Conservation (phyloP, 352 stramenopile genomes). For the Phytopythium boreale region DNA sequence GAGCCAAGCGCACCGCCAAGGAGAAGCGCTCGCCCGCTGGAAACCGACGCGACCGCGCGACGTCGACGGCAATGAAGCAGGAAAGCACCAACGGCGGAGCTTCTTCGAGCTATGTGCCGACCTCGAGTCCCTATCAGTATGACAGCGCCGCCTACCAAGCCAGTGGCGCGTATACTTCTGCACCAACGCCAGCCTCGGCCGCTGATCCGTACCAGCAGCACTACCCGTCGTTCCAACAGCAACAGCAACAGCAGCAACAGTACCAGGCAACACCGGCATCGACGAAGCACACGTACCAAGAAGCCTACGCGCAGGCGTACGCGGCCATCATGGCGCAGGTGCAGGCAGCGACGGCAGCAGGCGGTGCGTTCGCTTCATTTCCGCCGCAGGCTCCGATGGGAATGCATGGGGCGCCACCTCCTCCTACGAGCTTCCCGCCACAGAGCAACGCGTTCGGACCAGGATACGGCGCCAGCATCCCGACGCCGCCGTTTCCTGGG, state of each 20-base stretch:
- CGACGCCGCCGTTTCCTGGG: constrained; percentile 10
- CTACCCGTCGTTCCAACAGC: constrained; percentile 11
- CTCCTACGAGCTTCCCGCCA: background rate
- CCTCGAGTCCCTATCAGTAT: background rate
- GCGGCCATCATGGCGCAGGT: constrained; percentile 59
- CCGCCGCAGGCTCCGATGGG: background rate
- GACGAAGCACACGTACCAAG: constrained; percentile 50
- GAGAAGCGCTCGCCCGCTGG: background rate
- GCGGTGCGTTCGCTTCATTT: background rate
- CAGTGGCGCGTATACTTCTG: background rate
- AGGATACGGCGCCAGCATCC: background rate
- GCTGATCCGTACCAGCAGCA: constrained; percentile 7
- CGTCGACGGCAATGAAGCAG: background rate
- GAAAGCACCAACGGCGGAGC: background rate
- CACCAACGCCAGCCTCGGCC: background rate
- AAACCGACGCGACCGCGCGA: background rate
- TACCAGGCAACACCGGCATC: constrained; percentile 7
- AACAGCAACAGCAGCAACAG: constrained; percentile 13
- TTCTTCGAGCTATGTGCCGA: background rate
- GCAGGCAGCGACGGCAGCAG: constrained; percentile 19
- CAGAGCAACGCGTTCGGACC: background rate
- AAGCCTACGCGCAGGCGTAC: constrained; percentile 68
- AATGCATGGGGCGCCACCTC: background rate
- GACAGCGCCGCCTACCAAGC: background rate
- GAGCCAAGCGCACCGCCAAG: constrained; percentile 4